Evolutionary conservation across 2,329 filamentous ascomycete genomes (phyloP).

Genomic region (Colletotrichum neosansevieriae): DNA sequence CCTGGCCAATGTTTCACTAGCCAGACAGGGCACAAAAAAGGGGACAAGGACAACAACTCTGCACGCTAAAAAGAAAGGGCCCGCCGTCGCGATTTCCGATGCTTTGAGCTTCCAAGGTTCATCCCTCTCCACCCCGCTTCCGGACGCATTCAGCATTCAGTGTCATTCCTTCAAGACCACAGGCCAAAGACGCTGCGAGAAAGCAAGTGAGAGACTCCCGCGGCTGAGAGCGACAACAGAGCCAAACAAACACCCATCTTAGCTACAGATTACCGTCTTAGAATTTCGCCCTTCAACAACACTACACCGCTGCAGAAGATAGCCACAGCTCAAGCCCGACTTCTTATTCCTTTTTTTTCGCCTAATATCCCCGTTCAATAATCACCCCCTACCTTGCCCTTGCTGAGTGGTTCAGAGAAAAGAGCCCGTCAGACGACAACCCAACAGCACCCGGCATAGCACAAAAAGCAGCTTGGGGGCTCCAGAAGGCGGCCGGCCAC

Average conservation of each 20-base stretch:
- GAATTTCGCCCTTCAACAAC: neutral
- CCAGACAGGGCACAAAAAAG: constrained; percentile 33
- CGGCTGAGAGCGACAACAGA: neutral
- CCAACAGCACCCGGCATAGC: constrained; percentile 24
- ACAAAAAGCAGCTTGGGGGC: constrained; percentile 7
- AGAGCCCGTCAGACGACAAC: constrained; percentile 25
- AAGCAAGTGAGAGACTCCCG: constrained; percentile 7
- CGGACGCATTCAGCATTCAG: constrained; percentile 27
- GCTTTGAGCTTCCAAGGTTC: constrained; percentile 40
- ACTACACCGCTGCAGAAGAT: constrained; percentile 16
- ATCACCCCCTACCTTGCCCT: constrained; percentile 23
- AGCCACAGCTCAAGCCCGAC: constrained; percentile 4
- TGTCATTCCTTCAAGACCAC: constrained; percentile 10
- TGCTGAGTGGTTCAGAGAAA: constrained; percentile 17
- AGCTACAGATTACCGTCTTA: neutral
- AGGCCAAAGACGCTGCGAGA: constrained; percentile 9
- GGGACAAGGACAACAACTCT: constrained; percentile 29
- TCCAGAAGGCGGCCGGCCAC: constrained; percentile 24
- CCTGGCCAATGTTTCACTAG: constrained; percentile 39
- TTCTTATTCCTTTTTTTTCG: neutral
- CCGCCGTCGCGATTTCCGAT: constrained; percentile 36
- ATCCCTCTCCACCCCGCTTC: constrained; percentile 38
- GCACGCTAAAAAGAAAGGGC: constrained; percentile 40
- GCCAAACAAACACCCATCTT: neutral
- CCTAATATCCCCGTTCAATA: neutral